A percentile compares a stretch with the other conserved stretches of the same genome.
Conservation (phyloP, 2,329 filamentous ascomycete genomes). For the Shiraia bambusicola region DNA sequence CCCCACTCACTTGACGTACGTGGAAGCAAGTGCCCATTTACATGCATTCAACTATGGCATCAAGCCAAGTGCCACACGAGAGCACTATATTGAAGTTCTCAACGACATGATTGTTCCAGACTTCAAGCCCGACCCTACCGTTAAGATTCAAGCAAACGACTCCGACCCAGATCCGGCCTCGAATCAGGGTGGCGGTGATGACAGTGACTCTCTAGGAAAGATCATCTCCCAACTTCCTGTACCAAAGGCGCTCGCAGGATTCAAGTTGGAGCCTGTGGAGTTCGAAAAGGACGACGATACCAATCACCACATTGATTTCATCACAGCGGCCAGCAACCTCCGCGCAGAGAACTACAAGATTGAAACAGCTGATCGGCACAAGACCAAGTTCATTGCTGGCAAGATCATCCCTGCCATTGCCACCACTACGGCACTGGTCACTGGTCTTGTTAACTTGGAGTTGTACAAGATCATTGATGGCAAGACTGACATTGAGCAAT, state of each 20-base stretch:
- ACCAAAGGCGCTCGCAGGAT: conserved; percentile 78
- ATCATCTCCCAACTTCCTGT: conserved; percentile 73
- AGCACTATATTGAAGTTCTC: conserved; percentile 75
- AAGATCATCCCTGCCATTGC: conserved; percentile 99
- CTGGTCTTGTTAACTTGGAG: conserved; percentile 88
- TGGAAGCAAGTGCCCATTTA: conserved; percentile 85
- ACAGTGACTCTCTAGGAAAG: conserved; percentile 72
- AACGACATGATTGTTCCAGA: conserved; percentile 95
- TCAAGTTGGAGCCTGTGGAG: conserved; percentile 87
- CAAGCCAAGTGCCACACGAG: conserved; percentile 73
- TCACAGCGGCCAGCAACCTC: conserved; percentile 93
- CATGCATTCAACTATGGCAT: conserved; percentile 99
- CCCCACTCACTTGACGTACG: conserved; percentile 81
- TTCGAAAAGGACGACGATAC: conserved; percentile 99
- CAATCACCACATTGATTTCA: conserved; percentile 98
- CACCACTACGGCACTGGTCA: conserved; percentile 93
- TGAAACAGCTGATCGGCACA: conserved; percentile 85
- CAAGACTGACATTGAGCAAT: conserved; percentile 95
- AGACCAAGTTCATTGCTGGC: conserved; percentile 99
- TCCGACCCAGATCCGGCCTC: conserved; percentile 92
- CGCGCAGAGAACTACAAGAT: conserved; percentile 99
- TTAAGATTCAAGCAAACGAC: conserved; percentile 97
- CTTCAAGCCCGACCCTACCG: conserved; percentile 82
- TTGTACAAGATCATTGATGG: conserved; percentile 96
- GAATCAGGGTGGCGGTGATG: conserved; percentile 61